A percentile compares a stretch with the other conserved stretches of the same genome.
Evolutionary conservation across 352 stramenopile species (phyloP).

Genomic region (Thraustotheca clavata): DNA sequence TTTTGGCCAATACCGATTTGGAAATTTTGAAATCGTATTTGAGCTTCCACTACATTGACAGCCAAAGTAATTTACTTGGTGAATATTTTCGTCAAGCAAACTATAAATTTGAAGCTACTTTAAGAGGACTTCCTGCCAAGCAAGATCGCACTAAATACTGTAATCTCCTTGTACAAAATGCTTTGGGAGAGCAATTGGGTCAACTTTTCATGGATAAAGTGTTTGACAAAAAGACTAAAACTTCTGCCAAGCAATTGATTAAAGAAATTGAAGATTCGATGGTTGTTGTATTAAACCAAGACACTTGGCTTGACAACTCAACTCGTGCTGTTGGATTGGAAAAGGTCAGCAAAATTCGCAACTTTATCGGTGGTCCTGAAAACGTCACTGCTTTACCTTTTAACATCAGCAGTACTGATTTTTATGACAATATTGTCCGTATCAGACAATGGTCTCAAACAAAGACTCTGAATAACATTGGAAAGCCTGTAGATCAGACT

Average conservation of each 20-base stretch:
- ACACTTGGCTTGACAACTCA: slow-evolving; percentile 82
- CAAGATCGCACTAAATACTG: slow-evolving; percentile 41
- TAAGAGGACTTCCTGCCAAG: slow-evolving; percentile 30
- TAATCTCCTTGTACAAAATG: slow-evolving; percentile 63
- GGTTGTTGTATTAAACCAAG: slow-evolving; percentile 52
- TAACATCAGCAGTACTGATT: slow-evolving; percentile 30
- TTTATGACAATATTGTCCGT: slow-evolving; percentile 35
- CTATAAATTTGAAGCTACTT: slow-evolving; percentile 40
- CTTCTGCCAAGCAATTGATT: slow-evolving; percentile 82
- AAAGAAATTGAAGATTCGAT: slow-evolving; percentile 73
- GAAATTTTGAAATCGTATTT: slow-evolving; percentile 46
- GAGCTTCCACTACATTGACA: slow-evolving; percentile 53
- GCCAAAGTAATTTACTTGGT: slow-evolving; percentile 33
- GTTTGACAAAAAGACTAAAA: slow-evolving; percentile 77
- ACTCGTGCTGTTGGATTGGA: slow-evolving; percentile 70
- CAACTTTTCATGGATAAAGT: slow-evolving; percentile 85
- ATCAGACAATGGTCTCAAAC: slow-evolving; percentile 37
- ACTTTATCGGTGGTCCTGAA: slow-evolving; percentile 52
- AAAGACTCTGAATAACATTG: slow-evolving; percentile 29
- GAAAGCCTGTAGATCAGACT: slow-evolving; percentile 37
- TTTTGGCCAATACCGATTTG: slow-evolving; percentile 33
- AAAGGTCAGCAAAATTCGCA: slow-evolving; percentile 81
- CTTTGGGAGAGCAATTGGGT: slow-evolving; percentile 80
- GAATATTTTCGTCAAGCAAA: slow-evolving; percentile 45
- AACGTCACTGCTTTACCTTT: slow-evolving; percentile 41